Evolutionary conservation across 139 green algal species (phyloP).

Genomic region (Protoeuglena noctilucae): DNA sequence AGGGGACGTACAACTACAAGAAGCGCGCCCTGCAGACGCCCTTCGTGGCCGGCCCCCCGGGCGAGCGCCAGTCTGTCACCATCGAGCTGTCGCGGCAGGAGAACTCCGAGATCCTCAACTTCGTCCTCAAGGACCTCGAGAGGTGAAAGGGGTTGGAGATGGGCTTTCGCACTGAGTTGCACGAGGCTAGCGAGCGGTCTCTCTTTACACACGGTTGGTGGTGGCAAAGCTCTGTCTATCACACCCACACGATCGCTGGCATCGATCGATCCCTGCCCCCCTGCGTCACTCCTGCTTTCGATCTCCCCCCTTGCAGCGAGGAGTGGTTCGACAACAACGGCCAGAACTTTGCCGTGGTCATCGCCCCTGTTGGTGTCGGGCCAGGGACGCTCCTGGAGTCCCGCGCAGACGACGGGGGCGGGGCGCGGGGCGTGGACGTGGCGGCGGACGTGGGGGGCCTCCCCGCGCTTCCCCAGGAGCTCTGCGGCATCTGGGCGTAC

Average conservation of each 20-base stretch:
- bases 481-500: conserved; percentile 88
- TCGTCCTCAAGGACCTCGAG: conserved; percentile 83
- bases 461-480: conserved; percentile 55
- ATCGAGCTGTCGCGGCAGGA: conserved; percentile 47
- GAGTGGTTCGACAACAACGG: conserved; percentile 57
- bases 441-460: conserved; percentile 7
- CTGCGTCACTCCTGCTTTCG: not conserved
- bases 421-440: not conserved
- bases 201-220: conserved; percentile 46
- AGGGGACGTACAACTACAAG: conserved; percentile 83
- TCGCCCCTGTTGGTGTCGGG: conserved; percentile 1
- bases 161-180: no score
- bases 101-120: conserved; percentile 66
- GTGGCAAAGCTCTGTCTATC: not conserved
- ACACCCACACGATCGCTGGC: not conserved
- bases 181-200: no score
- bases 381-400: not conserved
- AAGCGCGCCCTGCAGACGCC: conserved; percentile 84
- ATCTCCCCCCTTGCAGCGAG: conserved; percentile 3
- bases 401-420: not conserved
- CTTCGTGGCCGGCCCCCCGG: conserved; percentile 29
- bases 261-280: not conserved
- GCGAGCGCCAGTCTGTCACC: conserved; percentile 13
- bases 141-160: no score
- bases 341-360: conserved; percentile 54